Evolutionary conservation across 1,284 basidiomycete species (phyloP).

Genomic region (Exobasidium cylindrosporum): DNA sequence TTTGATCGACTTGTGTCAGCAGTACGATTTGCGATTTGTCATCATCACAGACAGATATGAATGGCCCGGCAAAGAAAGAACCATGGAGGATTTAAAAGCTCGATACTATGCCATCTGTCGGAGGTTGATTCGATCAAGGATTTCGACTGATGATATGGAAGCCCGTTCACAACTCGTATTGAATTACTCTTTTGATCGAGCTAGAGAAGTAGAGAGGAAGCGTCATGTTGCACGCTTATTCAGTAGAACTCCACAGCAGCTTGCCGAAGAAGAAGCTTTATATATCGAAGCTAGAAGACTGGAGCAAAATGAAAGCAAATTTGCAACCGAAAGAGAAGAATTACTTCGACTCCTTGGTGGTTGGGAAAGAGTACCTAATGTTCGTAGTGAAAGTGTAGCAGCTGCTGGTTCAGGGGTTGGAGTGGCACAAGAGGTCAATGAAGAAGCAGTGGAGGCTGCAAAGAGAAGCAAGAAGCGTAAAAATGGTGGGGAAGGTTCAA

Average conservation of each 20-base stretch:
- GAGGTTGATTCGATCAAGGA: conserved; percentile 74
- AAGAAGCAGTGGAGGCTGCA: conserved; percentile 10
- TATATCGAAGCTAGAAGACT: conserved; percentile 90
- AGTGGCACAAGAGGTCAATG: conserved; percentile 12
- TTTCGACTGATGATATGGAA: conserved; percentile 46
- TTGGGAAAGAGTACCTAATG: conserved; percentile 50
- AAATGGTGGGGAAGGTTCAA: background rate
- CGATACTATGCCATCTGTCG: conserved; percentile 90
- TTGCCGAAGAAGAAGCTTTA: conserved; percentile 91
- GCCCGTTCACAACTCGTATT: conserved; percentile 45
- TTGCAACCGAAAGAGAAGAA: conserved; percentile 85
- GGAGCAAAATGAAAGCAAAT: conserved; percentile 85
- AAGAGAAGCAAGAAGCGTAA: conserved; percentile 13
- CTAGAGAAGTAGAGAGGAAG: conserved; percentile 83
- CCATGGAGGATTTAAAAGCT: conserved; percentile 73
- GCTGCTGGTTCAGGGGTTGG: conserved; percentile 47
- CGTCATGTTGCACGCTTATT: conserved; percentile 81
- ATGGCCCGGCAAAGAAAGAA: conserved; percentile 53
- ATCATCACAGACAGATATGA: conserved; percentile 88
- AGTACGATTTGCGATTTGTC: conserved; percentile 87
- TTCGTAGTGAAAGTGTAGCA: conserved; percentile 35
- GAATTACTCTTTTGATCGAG: conserved; percentile 60
- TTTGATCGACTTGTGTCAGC: conserved; percentile 74
- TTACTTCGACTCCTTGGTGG: conserved; percentile 72
- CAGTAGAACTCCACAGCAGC: conserved; percentile 78